phyloP scores from a whole-genome alignment of 1,139 yeast species.

The Diutina scorzettiae region DNA sequence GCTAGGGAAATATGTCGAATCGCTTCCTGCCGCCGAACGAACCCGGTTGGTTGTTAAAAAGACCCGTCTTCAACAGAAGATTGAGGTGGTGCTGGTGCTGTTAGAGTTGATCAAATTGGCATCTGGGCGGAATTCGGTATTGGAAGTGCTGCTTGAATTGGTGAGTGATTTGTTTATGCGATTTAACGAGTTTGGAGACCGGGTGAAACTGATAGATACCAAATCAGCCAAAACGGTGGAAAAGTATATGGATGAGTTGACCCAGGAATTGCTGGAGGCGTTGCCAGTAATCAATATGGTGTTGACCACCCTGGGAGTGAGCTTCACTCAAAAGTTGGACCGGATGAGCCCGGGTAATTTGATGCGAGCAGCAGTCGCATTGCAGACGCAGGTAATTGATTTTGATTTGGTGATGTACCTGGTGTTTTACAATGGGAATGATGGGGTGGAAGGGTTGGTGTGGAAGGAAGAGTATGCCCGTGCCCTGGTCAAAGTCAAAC shows the following conservation, averaged over 20 bases:
- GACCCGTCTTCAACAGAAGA: slow-evolving; percentile 43
- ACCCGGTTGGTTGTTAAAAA: slow-evolving; percentile 28
- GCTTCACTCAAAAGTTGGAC: slow-evolving; percentile 29
- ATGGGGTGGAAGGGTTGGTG: slow-evolving; percentile 19
- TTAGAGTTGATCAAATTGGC: slow-evolving; percentile 59
- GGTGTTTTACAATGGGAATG: slow-evolving; percentile 42
- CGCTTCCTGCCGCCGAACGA: slow-evolving; percentile 49
- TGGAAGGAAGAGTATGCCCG: slow-evolving; percentile 73
- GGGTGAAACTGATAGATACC: slow-evolving; percentile 9
- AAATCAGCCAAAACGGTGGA: slow-evolving; percentile 39
- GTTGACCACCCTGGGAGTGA: slow-evolving; percentile 60
- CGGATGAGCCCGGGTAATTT: slow-evolving; percentile 55
- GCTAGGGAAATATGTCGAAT: slow-evolving; percentile 44
- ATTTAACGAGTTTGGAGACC: slow-evolving; percentile 4
- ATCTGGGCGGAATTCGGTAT: slow-evolving; percentile 55
- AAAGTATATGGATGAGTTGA: slow-evolving; percentile 32
- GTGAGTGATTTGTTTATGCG: slow-evolving; percentile 33
- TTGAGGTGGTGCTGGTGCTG: slow-evolving; percentile 53
- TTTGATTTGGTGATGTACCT: slow-evolving; percentile 52
- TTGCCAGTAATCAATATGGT: slow-evolving; percentile 62
- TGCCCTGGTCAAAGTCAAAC: slow-evolving; percentile 23
- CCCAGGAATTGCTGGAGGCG: slow-evolving; percentile 49
- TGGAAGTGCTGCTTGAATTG: slow-evolving; percentile 45
- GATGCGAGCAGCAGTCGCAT: slow-evolving; percentile 51
- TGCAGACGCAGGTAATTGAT: slow-evolving; percentile 12